Evolutionary conservation across 108 stramenopile genomes (phyloP).

Genomic region (Skeletonema grethae): DNA sequence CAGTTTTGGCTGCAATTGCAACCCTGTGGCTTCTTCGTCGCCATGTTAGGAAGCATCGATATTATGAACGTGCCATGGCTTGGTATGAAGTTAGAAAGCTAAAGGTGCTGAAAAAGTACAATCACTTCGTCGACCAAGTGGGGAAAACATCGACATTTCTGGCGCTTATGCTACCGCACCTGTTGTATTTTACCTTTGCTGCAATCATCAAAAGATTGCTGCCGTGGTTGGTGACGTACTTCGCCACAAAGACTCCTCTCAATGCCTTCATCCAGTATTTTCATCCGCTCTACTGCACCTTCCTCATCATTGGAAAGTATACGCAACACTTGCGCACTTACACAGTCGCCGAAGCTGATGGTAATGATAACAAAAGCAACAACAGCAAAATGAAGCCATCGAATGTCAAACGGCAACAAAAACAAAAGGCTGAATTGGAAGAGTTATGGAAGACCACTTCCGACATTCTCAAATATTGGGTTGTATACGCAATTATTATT

Average conservation of each 20-base stretch:
- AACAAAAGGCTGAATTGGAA: constrained; percentile 36
- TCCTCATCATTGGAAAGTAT: constrained; percentile 41
- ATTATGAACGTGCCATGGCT: constrained; percentile 49
- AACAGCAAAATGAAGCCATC: constrained; percentile 20
- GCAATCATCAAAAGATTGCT: constrained; percentile 41
- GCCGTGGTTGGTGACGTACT: constrained; percentile 54
- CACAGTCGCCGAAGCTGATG: constrained; percentile 7
- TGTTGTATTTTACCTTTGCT: constrained; percentile 50
- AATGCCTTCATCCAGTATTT: constrained; percentile 49
- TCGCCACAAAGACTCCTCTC: constrained; percentile 62
- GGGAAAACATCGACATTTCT: constrained; percentile 66
- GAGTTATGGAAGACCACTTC: constrained; percentile 19
- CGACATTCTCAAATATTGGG: constrained; percentile 77
- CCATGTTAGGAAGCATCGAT: constrained; percentile 64
- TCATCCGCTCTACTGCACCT: constrained; percentile 62
- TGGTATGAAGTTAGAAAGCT: constrained; percentile 57
- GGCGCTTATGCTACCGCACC: constrained; percentile 75
- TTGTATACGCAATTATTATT: constrained; percentile 58
- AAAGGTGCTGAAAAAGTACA: constrained; percentile 33
- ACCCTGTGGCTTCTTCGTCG: constrained; percentile 57
- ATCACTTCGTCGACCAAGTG: constrained; percentile 45
- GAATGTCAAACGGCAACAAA: constrained; percentile 31
- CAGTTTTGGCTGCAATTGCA: constrained; percentile 45
- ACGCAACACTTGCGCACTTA: constrained; percentile 16
- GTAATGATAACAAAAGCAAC: background rate